These are phyloP conservation scores for Glycine latifolia DNA, from an alignment of 306 rosid genomes.

Conservation along the genomic window DNA sequence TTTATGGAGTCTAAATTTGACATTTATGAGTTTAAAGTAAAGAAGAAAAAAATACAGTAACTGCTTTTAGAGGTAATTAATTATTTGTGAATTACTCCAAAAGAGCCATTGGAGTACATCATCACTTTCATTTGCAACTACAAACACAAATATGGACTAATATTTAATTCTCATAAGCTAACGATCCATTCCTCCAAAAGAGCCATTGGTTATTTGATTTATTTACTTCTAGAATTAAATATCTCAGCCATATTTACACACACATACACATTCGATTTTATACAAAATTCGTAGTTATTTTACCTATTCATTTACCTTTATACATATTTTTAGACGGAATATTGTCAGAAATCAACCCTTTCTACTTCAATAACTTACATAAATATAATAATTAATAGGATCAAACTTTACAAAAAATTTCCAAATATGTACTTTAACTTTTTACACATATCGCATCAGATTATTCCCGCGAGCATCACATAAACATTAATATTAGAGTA, in stretches of 20 bases:
- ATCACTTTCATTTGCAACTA: neutral
- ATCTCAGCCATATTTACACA: neutral
- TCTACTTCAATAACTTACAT: neutral
- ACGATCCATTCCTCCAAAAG: too few species aligned
- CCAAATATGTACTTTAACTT: neutral
- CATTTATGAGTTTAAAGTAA: neutral
- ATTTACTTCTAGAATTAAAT: neutral
- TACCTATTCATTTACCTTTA: neutral
- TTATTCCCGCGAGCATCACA: neutral
- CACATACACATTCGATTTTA: too few species aligned
- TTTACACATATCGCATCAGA: neutral
- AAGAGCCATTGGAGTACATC: too few species aligned
- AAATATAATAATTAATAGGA: neutral
- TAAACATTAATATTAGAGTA: neutral
- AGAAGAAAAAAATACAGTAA: neutral
- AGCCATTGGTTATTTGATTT: neutral
- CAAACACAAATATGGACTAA: neutral
- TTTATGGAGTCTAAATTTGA: neutral
- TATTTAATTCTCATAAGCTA: neutral
- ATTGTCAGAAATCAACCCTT: neutral
- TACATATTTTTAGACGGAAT: neutral
- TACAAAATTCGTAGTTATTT: neutral
- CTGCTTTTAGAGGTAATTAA: too few species aligned
- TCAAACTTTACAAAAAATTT: neutral
- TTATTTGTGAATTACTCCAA: neutral